Conservation (phyloP, 1,139 yeast species). For the Taphrina pruni region DNA sequence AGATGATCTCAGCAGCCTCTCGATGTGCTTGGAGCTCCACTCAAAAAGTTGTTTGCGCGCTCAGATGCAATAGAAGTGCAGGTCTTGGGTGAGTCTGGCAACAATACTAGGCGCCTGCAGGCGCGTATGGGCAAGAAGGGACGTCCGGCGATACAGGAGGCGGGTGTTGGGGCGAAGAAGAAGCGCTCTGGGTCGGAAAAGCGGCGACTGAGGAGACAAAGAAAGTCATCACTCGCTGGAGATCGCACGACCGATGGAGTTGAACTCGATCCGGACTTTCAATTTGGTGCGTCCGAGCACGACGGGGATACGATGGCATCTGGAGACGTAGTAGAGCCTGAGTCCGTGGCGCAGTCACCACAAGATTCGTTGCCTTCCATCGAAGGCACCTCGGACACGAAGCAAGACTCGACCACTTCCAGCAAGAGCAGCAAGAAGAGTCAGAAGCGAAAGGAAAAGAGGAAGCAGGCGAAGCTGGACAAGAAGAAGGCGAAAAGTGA, state of each 20-base stretch:
- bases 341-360: not conserved
- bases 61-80: not conserved
- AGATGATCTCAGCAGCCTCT: not conserved
- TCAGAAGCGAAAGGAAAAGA: slow-evolving; percentile 15
- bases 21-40: not conserved
- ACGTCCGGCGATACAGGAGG: not conserved
- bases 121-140: slow-evolving; percentile 18
- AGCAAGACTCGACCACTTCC: not conserved
- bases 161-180: not conserved
- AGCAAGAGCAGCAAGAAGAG: slow-evolving; percentile 8
- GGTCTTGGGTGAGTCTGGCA: not conserved
- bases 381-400: slow-evolving; percentile 1
- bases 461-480: slow-evolving; percentile 10
- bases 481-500: slow-evolving; percentile 47
- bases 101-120: not conserved
- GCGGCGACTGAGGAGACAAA: slow-evolving; percentile 8
- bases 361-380: not conserved
- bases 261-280: slow-evolving; percentile 21
- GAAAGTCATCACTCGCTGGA: not conserved
- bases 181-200: slow-evolving; percentile 17
- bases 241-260: not conserved
- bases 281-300: slow-evolving; percentile 18
- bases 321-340: not conserved
- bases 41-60: slow-evolving; percentile 9
- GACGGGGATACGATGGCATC: not conserved